These are phyloP conservation scores for Colletotrichum abscissum DNA, from an alignment of 2,329 filamentous ascomycete genomes.

Conservation along the genomic window DNA sequence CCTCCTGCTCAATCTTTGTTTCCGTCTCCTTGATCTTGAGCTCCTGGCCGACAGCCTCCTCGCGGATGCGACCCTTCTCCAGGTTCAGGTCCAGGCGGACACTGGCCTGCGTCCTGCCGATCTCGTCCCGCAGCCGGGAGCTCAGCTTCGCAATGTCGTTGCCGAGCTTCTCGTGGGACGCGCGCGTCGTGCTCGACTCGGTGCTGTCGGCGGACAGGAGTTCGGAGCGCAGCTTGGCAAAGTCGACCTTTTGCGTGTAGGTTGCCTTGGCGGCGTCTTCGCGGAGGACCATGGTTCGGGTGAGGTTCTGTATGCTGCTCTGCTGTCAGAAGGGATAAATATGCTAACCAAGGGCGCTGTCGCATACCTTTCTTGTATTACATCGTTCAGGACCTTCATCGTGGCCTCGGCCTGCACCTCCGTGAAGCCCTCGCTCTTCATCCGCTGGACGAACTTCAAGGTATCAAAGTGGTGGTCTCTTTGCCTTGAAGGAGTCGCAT, in stretches of 20 bases:
- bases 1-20: slow-evolving; percentile 97
- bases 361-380: slow-evolving; percentile 88
- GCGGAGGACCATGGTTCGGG: slow-evolving; percentile 95
- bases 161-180: slow-evolving; percentile 89
- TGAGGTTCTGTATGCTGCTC: slow-evolving; percentile 90
- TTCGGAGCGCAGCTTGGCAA: slow-evolving; percentile 95
- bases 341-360: not conserved
- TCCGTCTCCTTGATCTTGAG: slow-evolving; percentile 99
- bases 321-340: not conserved
- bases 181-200: slow-evolving; percentile 87
- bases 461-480: slow-evolving; percentile 98
- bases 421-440: slow-evolving; percentile 92
- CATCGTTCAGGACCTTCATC: slow-evolving; percentile 97
- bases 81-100: slow-evolving; percentile 93
- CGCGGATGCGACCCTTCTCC: slow-evolving; percentile 94
- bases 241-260: slow-evolving; percentile 93
- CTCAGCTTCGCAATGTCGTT: slow-evolving; percentile 97
- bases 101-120: slow-evolving; percentile 91
- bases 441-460: slow-evolving; percentile 92
- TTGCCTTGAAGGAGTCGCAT: slow-evolving; percentile 68
- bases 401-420: slow-evolving; percentile 97
- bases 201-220: slow-evolving; percentile 91
- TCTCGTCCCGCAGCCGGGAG: slow-evolving; percentile 89
- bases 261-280: slow-evolving; percentile 89
- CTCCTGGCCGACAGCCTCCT: slow-evolving; percentile 96